Conservation (phyloP, 1,284 basidiomycete species). For the Microbotryum violaceum region DNA sequence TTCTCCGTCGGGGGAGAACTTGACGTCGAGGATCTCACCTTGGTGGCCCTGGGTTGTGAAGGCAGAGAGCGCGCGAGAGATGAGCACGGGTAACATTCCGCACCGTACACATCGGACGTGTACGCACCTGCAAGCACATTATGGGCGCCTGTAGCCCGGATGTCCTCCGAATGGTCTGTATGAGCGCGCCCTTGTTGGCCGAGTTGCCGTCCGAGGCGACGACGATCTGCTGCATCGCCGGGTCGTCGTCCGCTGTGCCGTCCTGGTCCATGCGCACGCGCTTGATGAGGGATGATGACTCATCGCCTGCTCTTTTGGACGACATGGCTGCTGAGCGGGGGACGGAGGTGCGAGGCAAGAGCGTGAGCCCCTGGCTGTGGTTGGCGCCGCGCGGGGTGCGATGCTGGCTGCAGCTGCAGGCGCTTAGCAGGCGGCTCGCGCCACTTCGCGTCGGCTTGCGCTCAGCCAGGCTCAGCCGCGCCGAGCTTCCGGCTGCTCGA, state of each 20-base stretch:
- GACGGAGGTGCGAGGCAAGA: too few species aligned
- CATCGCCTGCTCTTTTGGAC: too few species aligned
- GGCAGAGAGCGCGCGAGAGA: background rate
- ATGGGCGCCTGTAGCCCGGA: conserved; percentile 35
- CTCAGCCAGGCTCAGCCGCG: too few species aligned
- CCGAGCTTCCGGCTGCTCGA: too few species aligned
- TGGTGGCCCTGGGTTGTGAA: conserved; percentile 22
- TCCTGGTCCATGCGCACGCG: conserved; percentile 28
- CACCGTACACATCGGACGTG: too few species aligned
- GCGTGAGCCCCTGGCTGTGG: too few species aligned
- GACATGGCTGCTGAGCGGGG: too few species aligned
- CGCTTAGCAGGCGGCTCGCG: too few species aligned
- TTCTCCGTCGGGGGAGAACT: conserved; percentile 37
- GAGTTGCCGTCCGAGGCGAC: conserved; percentile 27
- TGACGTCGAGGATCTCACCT: conserved; percentile 37
- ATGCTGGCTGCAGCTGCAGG: too few species aligned
- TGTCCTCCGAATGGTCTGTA: conserved; percentile 33
- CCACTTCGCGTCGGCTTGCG: too few species aligned
- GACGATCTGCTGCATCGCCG: conserved; percentile 28
- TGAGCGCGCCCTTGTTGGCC: conserved; percentile 30
- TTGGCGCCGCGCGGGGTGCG: too few species aligned
- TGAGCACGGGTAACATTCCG: background rate
- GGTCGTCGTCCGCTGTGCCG: conserved; percentile 24
- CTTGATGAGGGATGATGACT: conserved; percentile 19
- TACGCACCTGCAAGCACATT: conserved; percentile 33